Evolutionary conservation across 148 eudicot genomes (phyloP).

Genomic region (Persicaria maculosa): DNA sequence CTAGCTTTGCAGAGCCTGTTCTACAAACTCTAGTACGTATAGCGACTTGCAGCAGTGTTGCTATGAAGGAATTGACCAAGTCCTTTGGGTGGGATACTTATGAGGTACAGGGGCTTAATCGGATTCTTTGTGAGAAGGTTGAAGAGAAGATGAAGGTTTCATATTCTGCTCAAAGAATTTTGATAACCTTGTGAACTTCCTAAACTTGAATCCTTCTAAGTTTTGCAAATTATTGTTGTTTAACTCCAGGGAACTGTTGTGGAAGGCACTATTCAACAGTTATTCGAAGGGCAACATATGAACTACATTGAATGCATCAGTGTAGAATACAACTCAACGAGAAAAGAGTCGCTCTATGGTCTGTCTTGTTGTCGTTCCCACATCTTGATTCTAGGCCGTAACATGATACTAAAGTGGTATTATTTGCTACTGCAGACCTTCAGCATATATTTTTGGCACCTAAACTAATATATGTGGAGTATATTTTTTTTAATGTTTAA

Average conservation of each 20-base stretch:
- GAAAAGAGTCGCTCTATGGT: slow-evolving; percentile 53
- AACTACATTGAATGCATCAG: slow-evolving; percentile 89
- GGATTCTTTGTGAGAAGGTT: slow-evolving; percentile 91
- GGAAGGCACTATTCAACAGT: slow-evolving; percentile 62
- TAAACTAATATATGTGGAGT: too few species aligned
- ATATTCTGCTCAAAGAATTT: background rate
- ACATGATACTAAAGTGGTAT: slow-evolving; percentile 8
- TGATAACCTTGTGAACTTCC: slow-evolving; percentile 7
- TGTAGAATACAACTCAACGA: slow-evolving; percentile 49
- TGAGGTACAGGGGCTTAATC: slow-evolving; percentile 91
- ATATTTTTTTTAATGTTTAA: too few species aligned
- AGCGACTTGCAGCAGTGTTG: slow-evolving; percentile 66
- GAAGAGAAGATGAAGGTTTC: slow-evolving; percentile 97
- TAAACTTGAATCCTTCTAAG: background rate
- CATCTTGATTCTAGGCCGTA: background rate
- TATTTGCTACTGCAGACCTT: slow-evolving; percentile 48
- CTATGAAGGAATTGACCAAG: slow-evolving; percentile 88
- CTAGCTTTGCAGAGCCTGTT: slow-evolving; percentile 87
- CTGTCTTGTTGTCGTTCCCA: slow-evolving; percentile 4
- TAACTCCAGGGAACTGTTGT: slow-evolving; percentile 70
- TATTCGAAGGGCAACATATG: slow-evolving; percentile 98
- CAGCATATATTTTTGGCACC: slow-evolving; percentile 26
- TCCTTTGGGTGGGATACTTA: slow-evolving; percentile 97
- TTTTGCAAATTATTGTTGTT: slow-evolving; percentile 14
- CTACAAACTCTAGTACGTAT: slow-evolving; percentile 70